Evolutionary conservation across 73 alveolate species (phyloP).

Genomic region (Chromera velia): DNA sequence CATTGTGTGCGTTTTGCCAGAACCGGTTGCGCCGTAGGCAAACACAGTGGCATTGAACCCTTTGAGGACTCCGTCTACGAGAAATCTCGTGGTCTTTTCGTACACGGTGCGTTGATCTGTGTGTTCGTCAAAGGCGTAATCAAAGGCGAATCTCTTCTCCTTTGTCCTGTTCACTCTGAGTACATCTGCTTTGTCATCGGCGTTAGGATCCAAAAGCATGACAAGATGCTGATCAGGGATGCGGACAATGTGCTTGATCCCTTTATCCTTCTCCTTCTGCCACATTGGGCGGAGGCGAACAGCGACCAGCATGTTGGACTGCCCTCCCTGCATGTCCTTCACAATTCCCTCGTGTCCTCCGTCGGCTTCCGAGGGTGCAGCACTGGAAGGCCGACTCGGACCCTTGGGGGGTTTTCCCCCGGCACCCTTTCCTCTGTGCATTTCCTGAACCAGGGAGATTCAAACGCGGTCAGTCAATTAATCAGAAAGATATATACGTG

Average conservation of each 20-base stretch:
- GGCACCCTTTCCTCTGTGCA: no score
- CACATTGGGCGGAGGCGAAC: slow-evolving; percentile 74
- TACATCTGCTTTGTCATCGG: slow-evolving; percentile 48
- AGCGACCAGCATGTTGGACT: slow-evolving; percentile 57
- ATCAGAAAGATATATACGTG: no score
- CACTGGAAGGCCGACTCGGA: no score
- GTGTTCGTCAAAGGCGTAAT: slow-evolving; percentile 76
- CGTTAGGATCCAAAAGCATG: slow-evolving; percentile 61
- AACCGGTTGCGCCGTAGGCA: slow-evolving; percentile 89
- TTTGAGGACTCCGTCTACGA: slow-evolving; percentile 71
- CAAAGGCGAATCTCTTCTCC: slow-evolving; percentile 86
- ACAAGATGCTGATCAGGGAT: slow-evolving; percentile 69
- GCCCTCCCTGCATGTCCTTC: no score
- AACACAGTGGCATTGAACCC: slow-evolving; percentile 92
- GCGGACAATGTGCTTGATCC: slow-evolving; percentile 53
- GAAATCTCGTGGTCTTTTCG: slow-evolving; percentile 63
- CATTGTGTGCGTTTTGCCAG: slow-evolving; percentile 91
- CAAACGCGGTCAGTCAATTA: no score
- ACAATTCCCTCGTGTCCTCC: no score
- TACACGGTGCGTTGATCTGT: slow-evolving; percentile 51
- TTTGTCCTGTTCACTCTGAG: slow-evolving; percentile 71
- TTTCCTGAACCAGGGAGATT: no score
- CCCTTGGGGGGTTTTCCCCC: no score
- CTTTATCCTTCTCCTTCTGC: slow-evolving; percentile 55
- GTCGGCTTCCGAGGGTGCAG: no score